Percentiles rank a stretch among this genome's conserved stretches.
Conservation (phyloP, 2,329 filamentous ascomycete species). For the Ophioceras dolichostomum region DNA sequence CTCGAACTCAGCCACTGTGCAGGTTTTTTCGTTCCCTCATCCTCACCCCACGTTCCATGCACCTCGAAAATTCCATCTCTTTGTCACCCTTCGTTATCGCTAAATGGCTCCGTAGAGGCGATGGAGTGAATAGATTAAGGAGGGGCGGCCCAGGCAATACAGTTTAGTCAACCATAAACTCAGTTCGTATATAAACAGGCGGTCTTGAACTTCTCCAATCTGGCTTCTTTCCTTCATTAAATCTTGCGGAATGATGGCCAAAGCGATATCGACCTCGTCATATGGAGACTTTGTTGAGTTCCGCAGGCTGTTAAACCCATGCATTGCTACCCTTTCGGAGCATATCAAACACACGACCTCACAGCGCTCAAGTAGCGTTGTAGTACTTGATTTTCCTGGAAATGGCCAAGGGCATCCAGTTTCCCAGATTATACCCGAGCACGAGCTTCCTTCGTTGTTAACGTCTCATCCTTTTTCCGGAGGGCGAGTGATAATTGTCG, state of each 20-base stretch:
- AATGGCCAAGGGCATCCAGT: neutral
- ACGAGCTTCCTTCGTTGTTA: neutral
- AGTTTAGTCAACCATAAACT: no score
- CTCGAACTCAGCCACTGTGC: no score
- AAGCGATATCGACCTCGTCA: neutral
- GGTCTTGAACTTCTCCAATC: no score
- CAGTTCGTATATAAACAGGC: no score
- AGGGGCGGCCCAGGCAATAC: no score
- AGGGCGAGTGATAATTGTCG: conserved; percentile 5
- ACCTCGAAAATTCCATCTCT: no score
- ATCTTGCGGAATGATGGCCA: neutral
- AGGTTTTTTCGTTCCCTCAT: no score
- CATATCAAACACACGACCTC: neutral
- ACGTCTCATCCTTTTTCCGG: neutral
- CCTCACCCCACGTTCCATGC: no score
- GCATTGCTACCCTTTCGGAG: conserved; percentile 1
- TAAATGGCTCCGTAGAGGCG: no score
- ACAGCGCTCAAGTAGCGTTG: neutral
- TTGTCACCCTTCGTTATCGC: no score
- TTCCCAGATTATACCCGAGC: neutral
- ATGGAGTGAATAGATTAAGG: no score
- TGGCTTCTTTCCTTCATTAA: no score
- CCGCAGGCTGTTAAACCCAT: conserved; percentile 4
- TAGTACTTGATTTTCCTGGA: neutral
- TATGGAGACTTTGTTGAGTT: conserved; percentile 5